Evolutionary conservation across 2,329 filamentous ascomycete species (phyloP), one percentile per base, ranked within the genome.

Genomic region (Xylaria sp.): DNA sequence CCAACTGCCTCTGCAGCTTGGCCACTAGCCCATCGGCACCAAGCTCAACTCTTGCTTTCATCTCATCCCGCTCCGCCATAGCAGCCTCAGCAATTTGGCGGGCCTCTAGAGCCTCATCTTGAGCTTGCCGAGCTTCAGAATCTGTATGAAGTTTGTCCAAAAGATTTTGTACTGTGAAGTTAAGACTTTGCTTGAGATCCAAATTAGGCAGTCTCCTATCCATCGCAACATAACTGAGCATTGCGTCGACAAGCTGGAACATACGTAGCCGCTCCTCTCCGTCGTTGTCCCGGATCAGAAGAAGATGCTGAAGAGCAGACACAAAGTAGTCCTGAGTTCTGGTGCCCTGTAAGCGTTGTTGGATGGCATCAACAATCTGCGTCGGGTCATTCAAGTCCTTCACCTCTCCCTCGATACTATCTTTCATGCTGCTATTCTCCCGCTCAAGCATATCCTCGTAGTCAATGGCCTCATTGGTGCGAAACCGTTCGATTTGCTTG

Each of bases 201-300:
- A 98, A 94, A 77, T 99, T 94, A 38, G 95, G 95, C 67, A 98
- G 78, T 66, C 95, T 86, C 73, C 95, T 87, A 77, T 99, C 95
- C 94, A 99, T 99, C 70, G 94, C 94, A 65, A 99, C 94, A 77
- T 98, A 98, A 77, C 93, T 97, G 67, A 99, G 87, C 93, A 98
- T 98, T n/a, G 92, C 90, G 77, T 99, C 95, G 27, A 98, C 93
- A 27, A 99, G 86, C 80, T 98, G 95, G 79, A 98, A 99, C 90
- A 97, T 95, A 49, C 92, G 89, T 64, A 97, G 79, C 13, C 93
- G 88, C 77, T 99, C 95, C 74, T 98, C 95, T 49, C 90, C 90
- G 70, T 96, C 92, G 67, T 93, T 95, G 72, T 97, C 91, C 59
- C 93, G 87, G 67, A 98, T 96, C 44, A 99, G 85, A 69, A 99